phyloP scores from a whole-genome alignment of 2,329 filamentous ascomycete species.

The Colletotrichum limetticola region DNA sequence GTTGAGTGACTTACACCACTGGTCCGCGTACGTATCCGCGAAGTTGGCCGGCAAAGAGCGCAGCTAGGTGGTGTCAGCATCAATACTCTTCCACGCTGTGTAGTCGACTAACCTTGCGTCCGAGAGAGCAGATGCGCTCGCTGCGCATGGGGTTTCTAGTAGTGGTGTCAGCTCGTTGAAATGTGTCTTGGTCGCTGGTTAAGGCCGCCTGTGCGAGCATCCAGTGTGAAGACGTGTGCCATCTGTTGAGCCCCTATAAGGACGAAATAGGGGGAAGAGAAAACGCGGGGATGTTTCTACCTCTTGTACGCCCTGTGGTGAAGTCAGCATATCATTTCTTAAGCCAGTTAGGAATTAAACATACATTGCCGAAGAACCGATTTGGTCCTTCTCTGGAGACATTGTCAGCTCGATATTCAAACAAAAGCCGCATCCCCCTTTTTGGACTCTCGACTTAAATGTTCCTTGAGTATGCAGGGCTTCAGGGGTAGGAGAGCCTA shows the following conservation, averaged over 20 bases:
- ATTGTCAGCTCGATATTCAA: neutral
- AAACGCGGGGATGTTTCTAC: conserved; percentile 43
- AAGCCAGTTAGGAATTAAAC: neutral
- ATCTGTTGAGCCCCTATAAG: no score
- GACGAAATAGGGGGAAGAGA: neutral
- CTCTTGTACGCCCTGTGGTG: conserved; percentile 53
- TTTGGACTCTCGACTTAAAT: no score
- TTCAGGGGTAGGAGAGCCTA: neutral
- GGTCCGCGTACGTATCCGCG: conserved; percentile 36
- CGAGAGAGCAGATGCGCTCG: conserved; percentile 54
- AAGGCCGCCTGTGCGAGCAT: neutral
- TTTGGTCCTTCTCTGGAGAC: conserved; percentile 72
- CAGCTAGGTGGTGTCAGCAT: conserved; percentile 35
- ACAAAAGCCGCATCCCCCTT: neutral
- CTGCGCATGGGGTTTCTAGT: conserved; percentile 52
- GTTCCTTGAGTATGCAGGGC: neutral
- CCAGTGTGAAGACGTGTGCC: no score
- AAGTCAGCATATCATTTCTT: neutral
- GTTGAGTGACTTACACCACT: conserved; percentile 60
- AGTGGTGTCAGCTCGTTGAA: neutral
- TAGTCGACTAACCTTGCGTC: conserved; percentile 29
- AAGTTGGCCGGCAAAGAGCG: conserved; percentile 50
- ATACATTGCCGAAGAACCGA: conserved; percentile 53
- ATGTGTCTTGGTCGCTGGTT: neutral
- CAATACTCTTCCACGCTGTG: conserved; percentile 36